Conservation (phyloP, 176 grass and related monocot species). For the Raddia guianensis region DNA sequence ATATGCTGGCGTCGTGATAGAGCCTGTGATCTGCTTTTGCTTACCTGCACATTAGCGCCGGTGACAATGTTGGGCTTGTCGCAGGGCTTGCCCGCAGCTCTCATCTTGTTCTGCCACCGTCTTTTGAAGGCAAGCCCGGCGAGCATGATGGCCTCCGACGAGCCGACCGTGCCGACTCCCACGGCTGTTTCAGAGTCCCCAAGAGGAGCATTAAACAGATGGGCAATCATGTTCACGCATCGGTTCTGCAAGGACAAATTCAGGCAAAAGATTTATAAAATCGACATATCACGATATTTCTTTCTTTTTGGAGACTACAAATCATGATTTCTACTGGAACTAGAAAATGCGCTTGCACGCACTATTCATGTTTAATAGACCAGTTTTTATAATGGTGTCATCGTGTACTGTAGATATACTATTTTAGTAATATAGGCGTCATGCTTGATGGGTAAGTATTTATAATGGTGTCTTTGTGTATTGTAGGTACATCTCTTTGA, state of each 20-base stretch:
- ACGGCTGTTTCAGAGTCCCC: slow-evolving; percentile 67
- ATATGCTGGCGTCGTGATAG: background rate
- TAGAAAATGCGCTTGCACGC: too few relatives aligned
- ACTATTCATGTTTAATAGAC: too few relatives aligned
- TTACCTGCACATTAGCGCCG: slow-evolving; percentile 82
- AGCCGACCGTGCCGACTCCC: slow-evolving; percentile 81
- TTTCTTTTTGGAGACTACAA: too few relatives aligned
- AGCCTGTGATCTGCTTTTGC: background rate
- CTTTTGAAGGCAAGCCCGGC: slow-evolving; percentile 89
- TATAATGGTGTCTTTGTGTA: too few relatives aligned
- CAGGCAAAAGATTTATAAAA: background rate
- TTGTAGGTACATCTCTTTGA: too few relatives aligned
- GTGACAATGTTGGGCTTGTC: slow-evolving; percentile 97
- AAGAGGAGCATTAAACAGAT: slow-evolving; percentile 84
- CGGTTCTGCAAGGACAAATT: slow-evolving; percentile 58
- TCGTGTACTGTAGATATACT: too few relatives aligned
- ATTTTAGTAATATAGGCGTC: too few relatives aligned
- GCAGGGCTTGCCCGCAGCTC: slow-evolving; percentile 71
- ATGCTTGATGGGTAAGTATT: too few relatives aligned
- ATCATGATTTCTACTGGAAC: too few relatives aligned
- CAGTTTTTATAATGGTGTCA: too few relatives aligned
- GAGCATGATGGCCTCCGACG: slow-evolving; percentile 93
- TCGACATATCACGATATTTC: background rate
- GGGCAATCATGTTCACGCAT: slow-evolving; percentile 92
- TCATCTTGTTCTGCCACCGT: slow-evolving; percentile 84